Evolutionary conservation across 345 rosid genomes (phyloP), one percentile per base, ranked within the genome.

Genomic region (Salix caprea): DNA sequence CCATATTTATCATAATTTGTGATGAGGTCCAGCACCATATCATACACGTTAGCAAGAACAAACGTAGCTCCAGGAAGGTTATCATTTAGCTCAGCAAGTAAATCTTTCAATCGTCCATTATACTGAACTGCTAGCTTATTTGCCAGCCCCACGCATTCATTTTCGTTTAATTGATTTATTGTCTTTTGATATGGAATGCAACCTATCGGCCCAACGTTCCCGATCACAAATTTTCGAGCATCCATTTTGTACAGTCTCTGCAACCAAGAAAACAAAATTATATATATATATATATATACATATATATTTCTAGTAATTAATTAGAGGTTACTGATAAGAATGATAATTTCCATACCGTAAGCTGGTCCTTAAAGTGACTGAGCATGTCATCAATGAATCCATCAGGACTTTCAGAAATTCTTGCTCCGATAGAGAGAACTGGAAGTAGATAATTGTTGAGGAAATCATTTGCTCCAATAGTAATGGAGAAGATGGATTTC

Each of bases 141-240:
- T 18, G 99, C 81, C 78, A 92, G 85, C 14, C 82, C 97, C 65
- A 95, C 97, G 24, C 97, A 95, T 76, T 92, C 86, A 8, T 84
- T 88, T 32, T 88, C 87, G 1, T 77, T 82, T 67, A 92, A 44
- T 68, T 85, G 97, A 71, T 89, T 90, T 37, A 91, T 83, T 0
- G 96, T 91, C 79, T 85, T 91, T 74, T 95, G 98, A 77, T 94
- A 92, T 0, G 99, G 99, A 66, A 95, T 92, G 84, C 99, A 95
- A 1, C 98, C 98, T 10, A 94, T 88, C 0, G 99, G 97, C n/a
- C 93, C 99, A 0, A 92, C 97, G 40, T 95, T 95, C 8, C 92
- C 97, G 7, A 92, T 76, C 78, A 94, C 94, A 76, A 94, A 94
- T 77, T 94, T 94, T 70, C 97, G 76, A 37, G 90, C 99, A 71